A percentile compares a stretch with the other conserved stretches of the same genome.
phyloP scores from a whole-genome alignment of 148 eudicot genomes.

The Cornus florida region DNA sequence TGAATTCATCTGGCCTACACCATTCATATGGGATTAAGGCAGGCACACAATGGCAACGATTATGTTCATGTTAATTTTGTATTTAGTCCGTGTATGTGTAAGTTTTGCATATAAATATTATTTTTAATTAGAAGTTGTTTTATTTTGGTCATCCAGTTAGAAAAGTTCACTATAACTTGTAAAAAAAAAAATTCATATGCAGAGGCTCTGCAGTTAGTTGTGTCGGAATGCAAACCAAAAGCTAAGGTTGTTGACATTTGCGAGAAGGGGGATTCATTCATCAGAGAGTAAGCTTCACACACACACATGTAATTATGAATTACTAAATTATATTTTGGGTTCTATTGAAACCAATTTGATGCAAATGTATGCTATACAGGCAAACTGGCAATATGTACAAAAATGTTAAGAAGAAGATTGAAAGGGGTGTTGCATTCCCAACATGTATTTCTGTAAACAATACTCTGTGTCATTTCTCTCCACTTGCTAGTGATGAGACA shows the following conservation, averaged over 20 bases:
- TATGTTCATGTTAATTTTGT: no score
- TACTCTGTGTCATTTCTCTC: slow-evolving; percentile 74
- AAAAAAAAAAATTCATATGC: slow-evolving; percentile 8
- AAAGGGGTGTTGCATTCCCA: slow-evolving; percentile 92
- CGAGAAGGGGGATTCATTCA: slow-evolving; percentile 63
- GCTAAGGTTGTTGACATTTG: slow-evolving; percentile 72
- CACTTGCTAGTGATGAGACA: slow-evolving; percentile 77
- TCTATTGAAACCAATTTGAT: neutral
- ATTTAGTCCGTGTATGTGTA: neutral
- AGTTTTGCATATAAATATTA: no score
- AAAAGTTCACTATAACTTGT: neutral
- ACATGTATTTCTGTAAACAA: slow-evolving; percentile 90
- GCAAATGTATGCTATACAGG: slow-evolving; percentile 27
- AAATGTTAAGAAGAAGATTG: slow-evolving; percentile 90
- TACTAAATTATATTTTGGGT: neutral
- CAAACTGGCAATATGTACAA: slow-evolving; percentile 79
- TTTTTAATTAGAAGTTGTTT: neutral
- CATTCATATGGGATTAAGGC: no score
- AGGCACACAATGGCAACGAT: no score
- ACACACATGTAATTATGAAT: neutral
- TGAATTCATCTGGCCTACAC: no score
- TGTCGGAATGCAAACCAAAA: slow-evolving; percentile 69
- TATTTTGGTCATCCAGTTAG: no score
- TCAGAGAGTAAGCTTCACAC: slow-evolving; percentile 44
- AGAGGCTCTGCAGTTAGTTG: slow-evolving; percentile 74